phyloP scores from a whole-genome alignment of 805 yeast genomes.

The Candida sanyiensis region DNA sequence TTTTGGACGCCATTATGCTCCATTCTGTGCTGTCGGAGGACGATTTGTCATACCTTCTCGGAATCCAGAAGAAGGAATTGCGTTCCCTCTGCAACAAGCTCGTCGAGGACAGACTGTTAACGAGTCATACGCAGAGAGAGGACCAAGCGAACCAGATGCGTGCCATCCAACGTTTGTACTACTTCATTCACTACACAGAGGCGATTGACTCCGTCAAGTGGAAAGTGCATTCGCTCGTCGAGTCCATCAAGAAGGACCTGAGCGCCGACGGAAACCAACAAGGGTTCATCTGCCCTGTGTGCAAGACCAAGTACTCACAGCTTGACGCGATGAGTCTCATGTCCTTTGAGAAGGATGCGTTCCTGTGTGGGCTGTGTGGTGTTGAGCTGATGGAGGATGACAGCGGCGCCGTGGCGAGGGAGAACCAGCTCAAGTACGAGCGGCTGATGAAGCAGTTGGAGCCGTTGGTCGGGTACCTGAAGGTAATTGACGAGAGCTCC shows the following conservation, averaged over 20 bases:
- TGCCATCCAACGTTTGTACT: conserved; percentile 70
- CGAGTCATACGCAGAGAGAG: conserved; percentile 66
- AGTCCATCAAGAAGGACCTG: conserved; percentile 71
- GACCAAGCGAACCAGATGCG: conserved; percentile 54
- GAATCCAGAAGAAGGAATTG: conserved; percentile 81
- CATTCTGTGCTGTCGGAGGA: conserved; percentile 92
- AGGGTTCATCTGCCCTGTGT: conserved; percentile 86
- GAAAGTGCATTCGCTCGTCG: conserved; percentile 88
- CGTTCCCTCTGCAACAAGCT: conserved; percentile 76
- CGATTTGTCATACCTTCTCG: conserved; percentile 74
- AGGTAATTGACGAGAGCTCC: conserved; percentile 72
- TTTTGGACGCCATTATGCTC: conserved; percentile 78
- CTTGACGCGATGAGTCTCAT: conserved; percentile 80
- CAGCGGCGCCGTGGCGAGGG: conserved; percentile 71
- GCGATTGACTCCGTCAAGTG: conserved; percentile 95
- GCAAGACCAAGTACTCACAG: conserved; percentile 75
- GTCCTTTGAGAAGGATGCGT: conserved; percentile 74
- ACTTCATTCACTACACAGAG: conserved; percentile 83
- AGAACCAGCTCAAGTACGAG: conserved; percentile 77
- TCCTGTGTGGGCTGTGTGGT: conserved; percentile 81
- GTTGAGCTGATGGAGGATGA: conserved; percentile 80
- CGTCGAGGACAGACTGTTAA: conserved; percentile 76
- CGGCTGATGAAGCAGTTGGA: conserved; percentile 83
- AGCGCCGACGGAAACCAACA: conserved; percentile 85
- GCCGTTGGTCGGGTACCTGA: conserved; percentile 77